Percentiles rank a stretch among this genome's conserved stretches.
phyloP scores from a whole-genome alignment of 192 early-diverging fungal species.

The Pilobolus umbonatus region DNA sequence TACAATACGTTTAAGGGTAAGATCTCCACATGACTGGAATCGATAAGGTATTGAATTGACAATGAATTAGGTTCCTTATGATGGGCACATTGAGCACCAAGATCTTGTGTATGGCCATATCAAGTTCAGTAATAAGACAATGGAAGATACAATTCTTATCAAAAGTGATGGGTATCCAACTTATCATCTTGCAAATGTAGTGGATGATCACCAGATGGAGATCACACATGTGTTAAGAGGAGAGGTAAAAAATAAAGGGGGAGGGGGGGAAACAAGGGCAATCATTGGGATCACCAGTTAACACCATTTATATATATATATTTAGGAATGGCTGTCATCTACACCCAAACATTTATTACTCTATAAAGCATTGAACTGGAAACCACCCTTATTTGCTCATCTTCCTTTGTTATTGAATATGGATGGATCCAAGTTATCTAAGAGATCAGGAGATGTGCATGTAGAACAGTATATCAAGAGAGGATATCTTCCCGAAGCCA shows the following conservation, averaged over 20 bases:
- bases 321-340: conserved; percentile 95
- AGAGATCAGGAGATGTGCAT: conserved; percentile 80
- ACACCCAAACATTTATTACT: conserved; percentile 89
- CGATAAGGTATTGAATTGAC: background rate
- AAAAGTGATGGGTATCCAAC: conserved; percentile 93
- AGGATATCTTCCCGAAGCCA: conserved; percentile 79
- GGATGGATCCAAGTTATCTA: conserved; percentile 85
- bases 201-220: conserved; percentile 88
- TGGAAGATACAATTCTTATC: conserved; percentile 87
- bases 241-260: conserved; percentile 55
- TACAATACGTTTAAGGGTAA: conserved; percentile 70
- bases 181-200: conserved; percentile 93
- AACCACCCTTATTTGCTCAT: conserved; percentile 74
- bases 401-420: conserved; percentile 82
- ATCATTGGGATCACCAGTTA: too few species aligned
- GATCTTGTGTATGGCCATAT: conserved; percentile 78
- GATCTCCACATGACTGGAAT: background rate
- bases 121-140: conserved; percentile 61
- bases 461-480: conserved; percentile 62
- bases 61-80: conserved; percentile 30
- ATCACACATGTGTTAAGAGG: conserved; percentile 92
- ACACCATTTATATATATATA: conserved; percentile 28
- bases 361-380: conserved; percentile 80
- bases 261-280: too few species aligned
- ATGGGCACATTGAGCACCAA: conserved; percentile 51